Base-by-base conservation (phyloP, 108 stramenopile genomes). In the Cyclostephanos tholiformis region DNA sequence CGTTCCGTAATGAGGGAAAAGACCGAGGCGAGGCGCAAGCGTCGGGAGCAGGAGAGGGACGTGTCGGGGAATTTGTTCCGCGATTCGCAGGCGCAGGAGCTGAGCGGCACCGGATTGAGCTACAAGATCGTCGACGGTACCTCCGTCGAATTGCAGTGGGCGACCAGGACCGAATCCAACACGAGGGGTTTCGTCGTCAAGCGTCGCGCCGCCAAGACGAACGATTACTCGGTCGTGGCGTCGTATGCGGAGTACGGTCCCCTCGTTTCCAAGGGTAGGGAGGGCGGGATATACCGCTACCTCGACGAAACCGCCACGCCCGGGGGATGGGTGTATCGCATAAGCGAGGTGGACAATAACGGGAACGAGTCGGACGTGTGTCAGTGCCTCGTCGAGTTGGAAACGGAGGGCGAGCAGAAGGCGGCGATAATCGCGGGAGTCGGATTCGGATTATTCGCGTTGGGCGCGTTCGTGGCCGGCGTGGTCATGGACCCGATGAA, bases 271-370 rank as follows among this genome's bases (percentile, higher is more conserved):
- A 88, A 94, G 74, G 92, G 92, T 26, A 23, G 59, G 16, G 88
- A 88, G 4, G 95, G 95, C 2, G 92, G 92, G 25, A 67, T 87
- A 22, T 94, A 94, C 72, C 77, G 89, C 6, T 94, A 71, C 60
- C 59, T 94, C 12, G 93, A 96, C 75, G 67, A 66, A 12, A 77
- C 69, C 39, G 86, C 68, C 10, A 43, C 77, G 12, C 88, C 90
- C 60, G 94, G 94, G 26, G 90, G 94, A 23, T 95, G 94, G 94
- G 91, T 94, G 8, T 96, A 96, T 83, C 89, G 95, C 32, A 82
- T 96, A 64, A 84, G 86, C 12, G 95, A 96, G 71, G 84, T 82
- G 60, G 91, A 92, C 56, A 84, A 71, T 41, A 59, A 53, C 50
- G 92, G 90, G n/a, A 68, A 76, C 46, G 87, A 86, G 55, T 83